These are phyloP conservation scores for Trichothecium sympodiale DNA, from an alignment of 2,329 filamentous ascomycete species.

Conservation along the genomic window DNA sequence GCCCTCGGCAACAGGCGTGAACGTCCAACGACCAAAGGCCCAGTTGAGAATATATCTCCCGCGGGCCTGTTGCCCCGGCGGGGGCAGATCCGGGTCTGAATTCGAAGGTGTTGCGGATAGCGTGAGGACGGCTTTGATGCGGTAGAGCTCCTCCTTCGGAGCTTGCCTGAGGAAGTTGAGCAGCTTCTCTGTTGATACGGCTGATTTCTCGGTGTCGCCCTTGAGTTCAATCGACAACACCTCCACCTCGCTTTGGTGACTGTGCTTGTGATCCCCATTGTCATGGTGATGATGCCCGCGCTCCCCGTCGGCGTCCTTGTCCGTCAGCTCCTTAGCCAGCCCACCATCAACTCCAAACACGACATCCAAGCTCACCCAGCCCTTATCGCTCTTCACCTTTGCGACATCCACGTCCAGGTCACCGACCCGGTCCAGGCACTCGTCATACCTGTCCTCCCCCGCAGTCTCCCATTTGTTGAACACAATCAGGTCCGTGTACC, in stretches of 20 bases:
- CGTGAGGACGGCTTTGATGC: slow-evolving; percentile 67
- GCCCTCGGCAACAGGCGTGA: slow-evolving; percentile 45
- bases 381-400: slow-evolving; percentile 75
- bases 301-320: slow-evolving; percentile 19
- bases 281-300: slow-evolving; percentile 20
- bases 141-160: slow-evolving; percentile 88
- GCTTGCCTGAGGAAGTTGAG: slow-evolving; percentile 57
- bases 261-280: slow-evolving; percentile 30
- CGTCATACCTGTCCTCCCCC: slow-evolving; percentile 62
- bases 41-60: slow-evolving; percentile 85
- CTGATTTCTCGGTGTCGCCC: slow-evolving; percentile 19
- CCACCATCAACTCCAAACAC: slow-evolving; percentile 83
- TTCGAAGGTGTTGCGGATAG: slow-evolving; percentile 33
- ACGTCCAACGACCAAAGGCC: slow-evolving; percentile 95
- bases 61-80: slow-evolving; percentile 18
- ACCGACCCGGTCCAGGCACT: slow-evolving; percentile 66
- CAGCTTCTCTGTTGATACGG: slow-evolving; percentile 50
- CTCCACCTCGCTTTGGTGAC: slow-evolving; percentile 79
- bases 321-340: slow-evolving; percentile 47
- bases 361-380: slow-evolving; percentile 65
- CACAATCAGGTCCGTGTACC: slow-evolving; percentile 81
- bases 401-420: slow-evolving; percentile 73
- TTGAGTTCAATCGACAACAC: slow-evolving; percentile 72
- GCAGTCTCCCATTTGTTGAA: slow-evolving; percentile 88
- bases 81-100: slow-evolving; percentile 37